phyloP scores from a whole-genome alignment of 148 eudicot species.

The Heliosperma pusillum region DNA sequence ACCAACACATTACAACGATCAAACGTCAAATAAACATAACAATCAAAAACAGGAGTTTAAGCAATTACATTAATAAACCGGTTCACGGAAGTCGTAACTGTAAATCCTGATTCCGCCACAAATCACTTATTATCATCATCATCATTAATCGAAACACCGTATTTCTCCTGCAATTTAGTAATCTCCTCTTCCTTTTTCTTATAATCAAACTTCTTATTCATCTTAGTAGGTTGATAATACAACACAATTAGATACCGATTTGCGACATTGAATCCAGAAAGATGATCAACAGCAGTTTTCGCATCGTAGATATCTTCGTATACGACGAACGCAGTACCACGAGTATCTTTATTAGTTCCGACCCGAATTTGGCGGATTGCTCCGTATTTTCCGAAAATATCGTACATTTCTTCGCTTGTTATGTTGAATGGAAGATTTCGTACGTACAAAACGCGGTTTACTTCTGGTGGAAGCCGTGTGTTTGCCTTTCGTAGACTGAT shows the following conservation, averaged over 20 bases:
- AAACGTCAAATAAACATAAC: too few relatives aligned
- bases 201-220: constrained; percentile 73
- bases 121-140: constrained; percentile 56
- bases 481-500: constrained; percentile 61
- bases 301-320: constrained; percentile 89
- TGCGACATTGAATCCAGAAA: constrained; percentile 77
- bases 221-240: constrained; percentile 78
- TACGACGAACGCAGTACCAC: constrained; percentile 69
- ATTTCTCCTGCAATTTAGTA: constrained; percentile 70
- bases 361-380: constrained; percentile 71
- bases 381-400: constrained; percentile 80
- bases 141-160: constrained; percentile 56
- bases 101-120: background rate
- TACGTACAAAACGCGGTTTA: constrained; percentile 59
- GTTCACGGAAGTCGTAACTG: too few relatives aligned
- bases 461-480: constrained; percentile 69
- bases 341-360: constrained; percentile 68
- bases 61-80: too few relatives aligned
- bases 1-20: background rate
- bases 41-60: too few relatives aligned
- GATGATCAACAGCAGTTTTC: constrained; percentile 72
- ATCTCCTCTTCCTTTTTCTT: constrained; percentile 77
- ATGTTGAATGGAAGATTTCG: constrained; percentile 74
- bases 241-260: constrained; percentile 67
- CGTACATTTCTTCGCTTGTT: constrained; percentile 87